Percentiles rank a stretch among this genome's conserved stretches.
Conservation (phyloP, 1,284 basidiomycete species). For the Peniophora sp. region DNA sequence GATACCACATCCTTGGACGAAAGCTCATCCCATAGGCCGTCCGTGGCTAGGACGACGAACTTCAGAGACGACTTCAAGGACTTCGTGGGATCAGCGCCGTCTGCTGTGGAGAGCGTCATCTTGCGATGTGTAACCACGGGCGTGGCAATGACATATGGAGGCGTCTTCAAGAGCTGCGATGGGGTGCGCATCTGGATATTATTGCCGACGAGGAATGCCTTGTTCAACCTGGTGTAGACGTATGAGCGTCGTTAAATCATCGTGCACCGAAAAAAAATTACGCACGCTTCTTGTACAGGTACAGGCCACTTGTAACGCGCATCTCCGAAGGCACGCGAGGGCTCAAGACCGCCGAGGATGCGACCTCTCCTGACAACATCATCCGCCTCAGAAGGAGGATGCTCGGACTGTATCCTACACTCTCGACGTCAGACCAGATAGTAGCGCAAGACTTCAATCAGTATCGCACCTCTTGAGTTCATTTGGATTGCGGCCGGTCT, state of each 20-base stretch:
- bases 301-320: slow-evolving; percentile 88
- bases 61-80: slow-evolving; percentile 26
- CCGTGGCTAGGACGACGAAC: slow-evolving; percentile 87
- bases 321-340: slow-evolving; percentile 92
- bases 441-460: background rate
- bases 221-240: slow-evolving; percentile 43
- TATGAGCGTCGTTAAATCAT: slow-evolving; percentile 2
- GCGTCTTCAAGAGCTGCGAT: slow-evolving; percentile 67
- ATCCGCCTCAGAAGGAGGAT: slow-evolving; percentile 75
- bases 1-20: slow-evolving; percentile 93
- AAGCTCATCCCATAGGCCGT: slow-evolving; percentile 93
- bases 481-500: slow-evolving; percentile 86
- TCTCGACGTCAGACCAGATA: background rate
- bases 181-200: slow-evolving; percentile 51
- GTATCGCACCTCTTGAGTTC: slow-evolving; percentile 60
- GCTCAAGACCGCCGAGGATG: slow-evolving; percentile 90
- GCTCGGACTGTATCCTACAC: slow-evolving; percentile 79
- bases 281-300: slow-evolving; percentile 67
- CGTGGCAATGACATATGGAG: slow-evolving; percentile 89
- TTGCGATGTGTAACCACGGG: slow-evolving; percentile 86
- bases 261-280: slow-evolving; percentile 7
- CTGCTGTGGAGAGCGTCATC: slow-evolving; percentile 35
- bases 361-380: slow-evolving; percentile 83
- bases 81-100: slow-evolving; percentile 12
- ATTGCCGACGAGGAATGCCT: slow-evolving; percentile 61